Evolutionary conservation across 192 early-diverging fungal genomes (phyloP).

Genomic region (Chytriomyces sp.): DNA sequence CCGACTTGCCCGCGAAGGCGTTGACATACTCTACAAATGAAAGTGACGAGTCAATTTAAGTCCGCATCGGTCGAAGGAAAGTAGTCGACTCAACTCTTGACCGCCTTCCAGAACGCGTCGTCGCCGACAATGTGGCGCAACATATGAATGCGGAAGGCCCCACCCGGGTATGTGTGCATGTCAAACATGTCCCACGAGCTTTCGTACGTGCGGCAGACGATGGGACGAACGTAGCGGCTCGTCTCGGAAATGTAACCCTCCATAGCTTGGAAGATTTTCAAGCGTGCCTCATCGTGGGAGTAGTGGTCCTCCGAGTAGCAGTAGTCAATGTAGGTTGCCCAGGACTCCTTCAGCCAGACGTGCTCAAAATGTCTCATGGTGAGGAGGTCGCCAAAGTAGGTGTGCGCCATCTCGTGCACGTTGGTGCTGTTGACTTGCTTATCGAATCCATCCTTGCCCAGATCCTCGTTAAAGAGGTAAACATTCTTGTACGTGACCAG

Average conservation of each 20-base stretch:
- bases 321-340: conserved; percentile 54
- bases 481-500: conserved; percentile 53
- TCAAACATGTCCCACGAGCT: conserved; percentile 58
- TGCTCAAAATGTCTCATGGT: conserved; percentile 64
- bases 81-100: conserved; percentile 34
- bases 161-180: conserved; percentile 56
- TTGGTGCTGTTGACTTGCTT: conserved; percentile 40
- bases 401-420: conserved; percentile 61
- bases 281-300: conserved; percentile 39
- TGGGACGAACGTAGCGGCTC: conserved; percentile 43
- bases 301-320: conserved; percentile 41
- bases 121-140: conserved; percentile 50
- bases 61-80: not conserved
- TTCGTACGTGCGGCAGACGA: conserved; percentile 53
- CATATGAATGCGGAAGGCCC: conserved; percentile 56
- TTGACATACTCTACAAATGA: conserved; percentile 39
- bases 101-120: conserved; percentile 52
- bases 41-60: no score
- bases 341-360: conserved; percentile 61
- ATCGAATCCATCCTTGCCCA: conserved; percentile 29
- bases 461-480: conserved; percentile 41
- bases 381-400: conserved; percentile 59
- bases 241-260: conserved; percentile 37
- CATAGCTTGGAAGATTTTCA: conserved; percentile 34
- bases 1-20: conserved; percentile 39